These are phyloP conservation scores for Populus ilicifolia DNA, from an alignment of 345 rosid species.

Conservation along the genomic window DNA sequence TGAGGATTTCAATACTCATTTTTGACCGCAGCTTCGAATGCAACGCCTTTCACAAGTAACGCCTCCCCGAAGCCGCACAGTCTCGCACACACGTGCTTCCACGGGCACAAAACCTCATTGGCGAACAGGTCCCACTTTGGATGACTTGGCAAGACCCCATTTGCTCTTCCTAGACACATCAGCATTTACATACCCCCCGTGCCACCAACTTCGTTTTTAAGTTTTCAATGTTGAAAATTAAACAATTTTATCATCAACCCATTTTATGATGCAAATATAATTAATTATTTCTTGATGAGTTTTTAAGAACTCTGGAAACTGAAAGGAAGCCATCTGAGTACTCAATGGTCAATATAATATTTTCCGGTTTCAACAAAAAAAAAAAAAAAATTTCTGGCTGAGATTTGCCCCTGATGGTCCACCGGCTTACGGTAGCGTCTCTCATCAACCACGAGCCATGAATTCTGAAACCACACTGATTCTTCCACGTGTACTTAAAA, in stretches of 20 bases:
- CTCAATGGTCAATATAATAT: neutral
- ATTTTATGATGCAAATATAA: too few relatives aligned
- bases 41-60: neutral
- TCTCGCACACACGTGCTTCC: neutral
- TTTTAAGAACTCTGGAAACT: neutral
- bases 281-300: too few relatives aligned
- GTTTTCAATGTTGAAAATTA: neutral
- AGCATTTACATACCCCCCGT: neutral
- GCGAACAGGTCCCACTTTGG: neutral
- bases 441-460: neutral
- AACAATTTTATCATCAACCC: neutral
- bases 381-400: neutral
- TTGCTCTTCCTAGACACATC: neutral
- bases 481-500: constrained; percentile 42
- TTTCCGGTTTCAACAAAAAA: neutral
- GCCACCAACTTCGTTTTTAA: neutral
- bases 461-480: constrained; percentile 19
- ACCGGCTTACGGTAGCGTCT: constrained; percentile 30
- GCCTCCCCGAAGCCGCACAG: constrained; percentile 6
- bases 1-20: neutral
- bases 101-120: neutral
- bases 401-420: constrained; percentile 14
- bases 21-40: constrained; percentile 4
- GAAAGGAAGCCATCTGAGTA: neutral
- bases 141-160: neutral